Evolutionary conservation across 129 eudicot species (phyloP).

Genomic region (Calendula officinalis): DNA sequence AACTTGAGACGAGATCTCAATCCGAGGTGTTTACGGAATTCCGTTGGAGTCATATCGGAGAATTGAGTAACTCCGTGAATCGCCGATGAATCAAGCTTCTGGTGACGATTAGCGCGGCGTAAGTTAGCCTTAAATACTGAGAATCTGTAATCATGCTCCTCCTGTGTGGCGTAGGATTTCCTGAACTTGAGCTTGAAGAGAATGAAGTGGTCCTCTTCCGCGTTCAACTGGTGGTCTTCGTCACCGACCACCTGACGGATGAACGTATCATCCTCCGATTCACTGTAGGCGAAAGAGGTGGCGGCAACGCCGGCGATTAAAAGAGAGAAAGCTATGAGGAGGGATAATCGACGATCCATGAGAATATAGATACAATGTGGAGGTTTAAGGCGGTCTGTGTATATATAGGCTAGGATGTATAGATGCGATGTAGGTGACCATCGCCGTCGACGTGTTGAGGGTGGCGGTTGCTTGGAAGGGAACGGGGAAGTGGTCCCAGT

Average conservation of each 20-base stretch:
- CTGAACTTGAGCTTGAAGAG: constrained; percentile 50
- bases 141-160: constrained; percentile 71
- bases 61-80: constrained; percentile 75
- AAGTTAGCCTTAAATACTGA: constrained; percentile 63
- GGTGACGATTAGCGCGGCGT: constrained; percentile 52
- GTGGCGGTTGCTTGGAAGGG: constrained; percentile 32
- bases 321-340: constrained; percentile 28
- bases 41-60: constrained; percentile 59
- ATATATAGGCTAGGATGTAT: neutral
- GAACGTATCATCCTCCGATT: constrained; percentile 30
- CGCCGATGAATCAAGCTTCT: constrained; percentile 60
- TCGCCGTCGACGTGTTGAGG: constrained; percentile 9
- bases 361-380: neutral
- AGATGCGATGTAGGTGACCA: constrained; percentile 1
- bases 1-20: constrained; percentile 46
- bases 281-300: constrained; percentile 22
- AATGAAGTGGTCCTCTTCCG: constrained; percentile 57
- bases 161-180: constrained; percentile 50
- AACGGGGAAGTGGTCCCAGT: constrained; percentile 20
- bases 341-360: constrained; percentile 50
- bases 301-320: constrained; percentile 37
- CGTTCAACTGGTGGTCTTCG: constrained; percentile 30
- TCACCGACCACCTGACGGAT: constrained; percentile 65
- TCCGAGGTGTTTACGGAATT: constrained; percentile 55
- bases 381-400: neutral